A percentile compares a stretch with the other conserved stretches of the same genome.
Conservation (phyloP, 1,284 basidiomycete species). For the Exsudoporus floridanus region DNA sequence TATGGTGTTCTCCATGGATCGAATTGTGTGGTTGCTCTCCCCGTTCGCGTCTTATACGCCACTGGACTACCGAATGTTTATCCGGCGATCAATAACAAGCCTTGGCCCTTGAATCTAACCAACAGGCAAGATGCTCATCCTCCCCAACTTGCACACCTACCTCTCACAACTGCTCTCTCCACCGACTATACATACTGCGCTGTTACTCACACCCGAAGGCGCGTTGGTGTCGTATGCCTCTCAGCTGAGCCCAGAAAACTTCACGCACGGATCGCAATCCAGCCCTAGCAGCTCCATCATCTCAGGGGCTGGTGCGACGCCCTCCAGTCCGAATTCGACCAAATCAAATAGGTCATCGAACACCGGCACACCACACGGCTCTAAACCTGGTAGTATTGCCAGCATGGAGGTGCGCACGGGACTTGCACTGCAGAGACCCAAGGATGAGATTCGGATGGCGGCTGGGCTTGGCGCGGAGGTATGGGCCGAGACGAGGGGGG, state of each 20-base stretch:
- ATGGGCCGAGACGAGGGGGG: slow-evolving; percentile 67
- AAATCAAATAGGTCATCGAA: slow-evolving; percentile 14
- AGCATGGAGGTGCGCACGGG: slow-evolving; percentile 10
- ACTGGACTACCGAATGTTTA: background rate
- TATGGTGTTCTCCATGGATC: slow-evolving; percentile 20
- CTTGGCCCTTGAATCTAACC: slow-evolving; percentile 1
- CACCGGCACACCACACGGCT: slow-evolving; percentile 38
- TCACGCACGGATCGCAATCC: slow-evolving; percentile 8
- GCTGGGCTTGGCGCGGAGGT: slow-evolving; percentile 70
- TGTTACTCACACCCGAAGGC: slow-evolving; percentile 34
- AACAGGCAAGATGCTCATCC: slow-evolving; percentile 30
- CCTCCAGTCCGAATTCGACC: slow-evolving; percentile 19
- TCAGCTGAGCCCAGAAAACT: slow-evolving; percentile 13
- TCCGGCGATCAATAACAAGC: background rate
- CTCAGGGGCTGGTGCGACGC: slow-evolving; percentile 4
- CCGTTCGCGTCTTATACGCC: background rate
- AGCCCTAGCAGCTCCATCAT: slow-evolving; percentile 7
- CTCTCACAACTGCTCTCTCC: slow-evolving; percentile 33
- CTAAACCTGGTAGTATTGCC: slow-evolving; percentile 25
- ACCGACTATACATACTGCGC: slow-evolving; percentile 30
- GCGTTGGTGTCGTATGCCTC: slow-evolving; percentile 36
- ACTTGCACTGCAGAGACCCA: slow-evolving; percentile 44
- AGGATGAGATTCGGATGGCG: slow-evolving; percentile 69
- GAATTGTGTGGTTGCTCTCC: background rate
- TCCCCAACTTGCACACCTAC: slow-evolving; percentile 29